These are phyloP conservation scores for Pleurotus djamor DNA, from an alignment of 768 basidiomycete genomes.

Conservation along the genomic window DNA sequence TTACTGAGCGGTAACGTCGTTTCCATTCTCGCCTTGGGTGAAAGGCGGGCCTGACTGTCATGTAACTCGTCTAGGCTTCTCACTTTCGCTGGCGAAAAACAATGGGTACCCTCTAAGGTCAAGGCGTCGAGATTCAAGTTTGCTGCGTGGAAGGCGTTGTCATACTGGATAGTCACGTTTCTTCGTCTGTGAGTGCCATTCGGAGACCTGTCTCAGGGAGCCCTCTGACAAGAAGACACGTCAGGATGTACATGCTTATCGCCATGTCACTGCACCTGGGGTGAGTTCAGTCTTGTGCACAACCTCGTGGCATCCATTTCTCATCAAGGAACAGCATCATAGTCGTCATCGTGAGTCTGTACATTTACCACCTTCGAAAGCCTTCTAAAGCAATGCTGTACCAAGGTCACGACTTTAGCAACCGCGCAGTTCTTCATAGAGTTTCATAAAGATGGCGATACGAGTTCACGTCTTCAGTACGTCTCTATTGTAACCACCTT, in stretches of 20 bases:
- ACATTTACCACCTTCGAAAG: not conserved
- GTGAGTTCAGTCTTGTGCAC: constrained; percentile 35
- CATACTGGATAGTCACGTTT: constrained; percentile 59
- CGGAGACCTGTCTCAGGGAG: not conserved
- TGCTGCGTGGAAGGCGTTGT: constrained; percentile 49
- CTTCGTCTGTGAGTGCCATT: constrained; percentile 53
- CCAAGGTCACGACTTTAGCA: constrained; percentile 55
- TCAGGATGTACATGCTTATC: constrained; percentile 69
- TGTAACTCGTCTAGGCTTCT: constrained; percentile 36
- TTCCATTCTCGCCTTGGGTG: not conserved
- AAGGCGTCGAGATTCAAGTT: constrained; percentile 38
- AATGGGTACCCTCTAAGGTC: constrained; percentile 40
- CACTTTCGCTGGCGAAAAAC: constrained; percentile 44
- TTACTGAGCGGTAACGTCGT: constrained; percentile 51
- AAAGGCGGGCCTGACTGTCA: not conserved
- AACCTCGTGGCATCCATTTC: not conserved
- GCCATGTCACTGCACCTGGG: constrained; percentile 71
- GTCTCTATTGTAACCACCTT: constrained; percentile 12
- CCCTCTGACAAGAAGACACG: not conserved
- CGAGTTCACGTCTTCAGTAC: not conserved
- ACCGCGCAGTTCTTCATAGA: constrained; percentile 59
- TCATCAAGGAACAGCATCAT: constrained; percentile 35
- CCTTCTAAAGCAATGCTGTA: not conserved
- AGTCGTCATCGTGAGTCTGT: constrained; percentile 40
- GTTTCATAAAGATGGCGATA: constrained; percentile 20